Base-by-base conservation (phyloP, 805 yeast genomes). In the Cyberlindnera maritima region DNA sequence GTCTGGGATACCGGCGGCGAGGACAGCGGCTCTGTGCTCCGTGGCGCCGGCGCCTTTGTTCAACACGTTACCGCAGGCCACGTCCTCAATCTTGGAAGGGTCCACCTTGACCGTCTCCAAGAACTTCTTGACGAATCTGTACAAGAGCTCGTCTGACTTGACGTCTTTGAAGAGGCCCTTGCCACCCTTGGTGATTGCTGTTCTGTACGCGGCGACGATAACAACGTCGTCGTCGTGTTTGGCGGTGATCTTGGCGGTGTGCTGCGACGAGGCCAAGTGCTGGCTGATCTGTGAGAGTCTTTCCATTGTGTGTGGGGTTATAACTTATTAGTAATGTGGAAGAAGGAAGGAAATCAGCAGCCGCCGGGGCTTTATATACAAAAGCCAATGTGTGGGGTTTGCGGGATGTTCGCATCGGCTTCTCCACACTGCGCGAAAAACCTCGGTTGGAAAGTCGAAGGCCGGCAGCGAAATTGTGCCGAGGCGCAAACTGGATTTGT, bases 11-110 rank as follows among this genome's bases (percentile, higher is more conserved):
- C 97, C 98, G 11, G 97, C 95, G 18, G 91, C 94, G 48, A 92
- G 76, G 56, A 79, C 75, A 36, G 97, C 97, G 41, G 96, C 96
- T 58, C 98, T 76, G 69, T 88, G 96, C 69, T 91, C 97, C 47
- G 85, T 85, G 45, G 94, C 96, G 59, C 97, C 98, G 20, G 97
- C 95, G 42, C 96, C 96, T 40, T 80, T 78, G 71, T 91, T 89
- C 62, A 91, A 76, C 23, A 92, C 97, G 66, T 92, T 92, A 56
- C 98, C 98, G 53, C 88, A 83, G 28, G 84, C 84, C 48, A 92
- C 83, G 60, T 92, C 97, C 58, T 85, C 96, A 51, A 92, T 82
- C 55, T 80, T 62, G 38, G 72, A 68, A 46, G 80, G 75, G 46
- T 80, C 78, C 12, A 80, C 62, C 39, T 72, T 68, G 35, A 79